Base-by-base conservation (phyloP, 495 filamentous ascomycete genomes). In the Pyronema omphalodes region DNA sequence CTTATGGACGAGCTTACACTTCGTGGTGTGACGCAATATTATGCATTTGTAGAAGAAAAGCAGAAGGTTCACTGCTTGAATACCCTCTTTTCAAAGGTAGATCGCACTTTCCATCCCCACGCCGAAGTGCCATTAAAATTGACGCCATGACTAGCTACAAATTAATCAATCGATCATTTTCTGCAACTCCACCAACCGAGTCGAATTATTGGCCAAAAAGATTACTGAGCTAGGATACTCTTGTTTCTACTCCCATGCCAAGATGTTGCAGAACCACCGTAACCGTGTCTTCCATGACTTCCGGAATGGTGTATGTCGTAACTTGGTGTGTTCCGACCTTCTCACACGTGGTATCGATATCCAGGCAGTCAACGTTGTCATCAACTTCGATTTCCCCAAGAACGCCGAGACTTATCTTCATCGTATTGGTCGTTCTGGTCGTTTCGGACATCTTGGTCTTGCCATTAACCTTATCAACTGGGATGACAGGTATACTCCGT, bases 101-200 rank as follows among this genome's bases (percentile, higher is more conserved):
- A n/a, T 40, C 6, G 8, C 7, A 9, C 17, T 33, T 14, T 3
- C 6, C 11, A 33, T 40, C 11, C 19, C 1, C 1, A 40, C 23
- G 23, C 23, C 5, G 37, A 52, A 43, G n/a, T 19, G 7, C n/a
- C 23, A 11, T n/a, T 23, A 34, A 51, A 45, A 44, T 58, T 60
- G 8, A 57, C 43, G 6, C 51, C 29, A 45, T 44, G 34, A 11
- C n/a, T 44, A 66, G 70, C 79, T 99, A 9, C 91, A 96, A 69
- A 99, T 99, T 70, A 99, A 99, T 68, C 91, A 99, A 73, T 96
- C 93, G 48, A 99, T 99, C 71, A 99, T 99, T 63, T 99, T 99
- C 72, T 99, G 91, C 74, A 99, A 99, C 67, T 96, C 93, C 40
- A 96, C 91, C 40, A 95, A 94, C 65, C 87, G 91, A 44, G 91